These are phyloP conservation scores for Grosmannia penicillata DNA, from an alignment of 2,329 filamentous ascomycete species.

Conservation along the genomic window DNA sequence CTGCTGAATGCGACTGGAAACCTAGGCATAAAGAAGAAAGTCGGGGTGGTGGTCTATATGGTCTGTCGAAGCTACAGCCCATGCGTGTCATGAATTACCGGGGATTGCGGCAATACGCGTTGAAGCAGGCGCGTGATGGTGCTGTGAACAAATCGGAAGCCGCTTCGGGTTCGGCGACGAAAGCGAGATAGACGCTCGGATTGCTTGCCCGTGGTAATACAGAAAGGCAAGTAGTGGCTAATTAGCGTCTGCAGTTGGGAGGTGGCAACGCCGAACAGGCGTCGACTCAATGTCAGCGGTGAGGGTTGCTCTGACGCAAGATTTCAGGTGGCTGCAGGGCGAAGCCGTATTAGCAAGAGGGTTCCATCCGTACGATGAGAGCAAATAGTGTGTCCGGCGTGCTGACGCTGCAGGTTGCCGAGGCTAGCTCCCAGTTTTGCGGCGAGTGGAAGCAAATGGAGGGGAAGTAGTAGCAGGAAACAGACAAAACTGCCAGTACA, in stretches of 20 bases:
- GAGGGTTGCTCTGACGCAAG: conserved; percentile 7
- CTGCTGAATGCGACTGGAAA: conserved; percentile 43
- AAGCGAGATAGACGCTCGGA: too few species aligned
- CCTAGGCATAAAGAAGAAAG: conserved; percentile 40
- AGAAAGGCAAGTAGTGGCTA: too few species aligned
- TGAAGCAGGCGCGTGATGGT: too few species aligned
- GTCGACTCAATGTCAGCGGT: background rate
- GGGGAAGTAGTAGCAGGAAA: background rate
- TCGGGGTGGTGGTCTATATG: conserved; percentile 7
- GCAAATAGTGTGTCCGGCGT: background rate
- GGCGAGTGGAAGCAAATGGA: background rate
- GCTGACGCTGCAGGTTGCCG: conserved; percentile 5
- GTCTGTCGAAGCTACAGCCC: background rate
- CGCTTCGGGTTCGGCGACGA: too few species aligned
- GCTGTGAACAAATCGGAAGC: too few species aligned
- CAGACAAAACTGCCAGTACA: too few species aligned
- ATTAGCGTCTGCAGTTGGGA: too few species aligned
- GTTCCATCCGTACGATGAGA: background rate
- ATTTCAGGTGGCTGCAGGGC: conserved; percentile 22
- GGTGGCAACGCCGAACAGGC: too few species aligned
- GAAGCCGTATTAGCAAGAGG: conserved; percentile 16
- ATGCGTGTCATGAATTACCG: too few species aligned
- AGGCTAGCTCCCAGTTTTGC: background rate
- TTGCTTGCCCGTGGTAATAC: too few species aligned
- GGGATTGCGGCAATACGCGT: too few species aligned